Base-by-base conservation (phyloP, 108 stramenopile species). In the Cylindrotheca closterium region DNA sequence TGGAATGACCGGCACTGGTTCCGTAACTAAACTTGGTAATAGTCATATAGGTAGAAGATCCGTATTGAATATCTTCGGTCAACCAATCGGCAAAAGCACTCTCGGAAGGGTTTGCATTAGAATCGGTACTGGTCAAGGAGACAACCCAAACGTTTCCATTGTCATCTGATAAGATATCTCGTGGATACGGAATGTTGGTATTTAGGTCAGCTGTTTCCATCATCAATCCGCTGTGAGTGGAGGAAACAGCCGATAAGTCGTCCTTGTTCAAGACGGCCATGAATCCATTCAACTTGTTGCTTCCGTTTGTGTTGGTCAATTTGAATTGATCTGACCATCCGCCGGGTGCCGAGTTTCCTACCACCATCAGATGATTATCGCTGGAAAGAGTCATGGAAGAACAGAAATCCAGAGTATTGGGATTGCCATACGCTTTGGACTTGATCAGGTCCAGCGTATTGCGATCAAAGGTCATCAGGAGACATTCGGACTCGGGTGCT, bases 41-140 rank as follows among this genome's bases (percentile, higher is more conserved):
- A n/a, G 55, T 56, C 63, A 72, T 65, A 19, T 72, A 60, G 47
- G 49, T 52, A n/a, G 60, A 64, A 2, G 45, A 26, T 42, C 71
- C 71, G 49, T 72, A 65, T 29, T 72, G 51, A 12, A 58, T 28
- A 27, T 42, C 15, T 7, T 42, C 37, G 10, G 30, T 51, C 31
- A 59, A 34, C 55, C 63, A 72, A 34, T 72, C 56, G 25, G 63
- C 56, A 26, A 30, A 49, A 10, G 5, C 2, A 15, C 37, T 42
- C 37, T 10, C 15, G 37, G 7, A 7, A 42, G 7, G 10, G 37
- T 42, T 42, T 42, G 37, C 37, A 42, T 42, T 42, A n/a, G n/a
- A n/a, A 42, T 42, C 37, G 15, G 15, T 42, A 42, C 37, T 42
- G 37, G 37, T 42, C 37, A 42, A 42, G 10, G 37, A 42, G 37